Percentiles rank a stretch among this genome's conserved stretches.
Conservation (phyloP, 352 stramenopile species). For the Pythium sp. region DNA sequence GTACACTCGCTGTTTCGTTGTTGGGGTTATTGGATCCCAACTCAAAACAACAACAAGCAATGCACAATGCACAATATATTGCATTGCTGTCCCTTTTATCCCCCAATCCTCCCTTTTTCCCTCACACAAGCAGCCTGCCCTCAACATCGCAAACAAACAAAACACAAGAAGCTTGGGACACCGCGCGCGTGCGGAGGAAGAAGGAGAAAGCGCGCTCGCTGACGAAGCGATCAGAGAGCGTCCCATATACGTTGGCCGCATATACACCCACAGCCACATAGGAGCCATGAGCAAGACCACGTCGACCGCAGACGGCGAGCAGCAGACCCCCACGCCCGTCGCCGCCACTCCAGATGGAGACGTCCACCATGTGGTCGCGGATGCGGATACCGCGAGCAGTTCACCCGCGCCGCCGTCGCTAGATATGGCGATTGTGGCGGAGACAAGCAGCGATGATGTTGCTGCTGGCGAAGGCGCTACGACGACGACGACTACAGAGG, state of each 20-base stretch:
- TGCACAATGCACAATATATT: not conserved
- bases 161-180: not conserved
- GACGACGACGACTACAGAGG: not conserved
- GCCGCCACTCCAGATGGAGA: not conserved
- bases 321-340: not conserved
- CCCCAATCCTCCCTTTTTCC: not conserved
- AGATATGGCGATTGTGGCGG: constrained; percentile 1
- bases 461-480: too few relatives aligned
- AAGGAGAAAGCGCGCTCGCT: not conserved
- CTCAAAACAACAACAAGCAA: not conserved
- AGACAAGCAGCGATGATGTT: not conserved
- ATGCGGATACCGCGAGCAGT: not conserved
- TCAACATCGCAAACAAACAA: not conserved
- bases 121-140: not conserved
- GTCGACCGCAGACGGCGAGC: not conserved
- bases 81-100: not conserved
- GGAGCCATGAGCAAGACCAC: constrained; percentile 3
- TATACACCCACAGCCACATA: not conserved
- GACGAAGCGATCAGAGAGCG: not conserved
- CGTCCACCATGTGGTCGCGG: not conserved
- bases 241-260: not conserved
- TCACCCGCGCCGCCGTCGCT: not conserved
- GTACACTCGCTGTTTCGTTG: too few relatives aligned
- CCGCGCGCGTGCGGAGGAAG: not conserved
- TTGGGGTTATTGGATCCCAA: too few relatives aligned